Evolutionary conservation across 306 rosid genomes (phyloP), one percentile per base, ranked within the genome.

Genomic region (Pterocarpus macrocarpus): DNA sequence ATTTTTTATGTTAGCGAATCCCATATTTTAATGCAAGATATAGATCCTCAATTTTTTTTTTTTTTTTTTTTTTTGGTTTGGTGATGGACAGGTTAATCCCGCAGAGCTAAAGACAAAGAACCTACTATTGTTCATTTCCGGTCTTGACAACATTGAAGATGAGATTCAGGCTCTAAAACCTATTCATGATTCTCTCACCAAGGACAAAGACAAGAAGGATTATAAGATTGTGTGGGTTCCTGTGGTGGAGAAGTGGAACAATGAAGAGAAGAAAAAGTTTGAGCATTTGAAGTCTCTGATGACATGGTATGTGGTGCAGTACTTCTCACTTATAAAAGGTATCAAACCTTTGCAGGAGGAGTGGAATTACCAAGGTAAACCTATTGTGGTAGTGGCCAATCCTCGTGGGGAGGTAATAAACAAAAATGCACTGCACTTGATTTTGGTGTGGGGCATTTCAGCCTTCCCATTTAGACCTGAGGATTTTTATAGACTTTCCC

Each of bases 361-460:
- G 8, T 87, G 83, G 87, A 32, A 73, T 13, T 87, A 79, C 62
- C 69, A 73, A 36, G 79, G 84, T 11, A 87, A 82, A 74, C 87
- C 87, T 1, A 32, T 55, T 1, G 8, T 82, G 10, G 47, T 43
- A 9, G 47, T 9, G 47, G 47, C 8, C 8, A 9, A 43, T 43
- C 9, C 47, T 43, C 47, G 85, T 85, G 89, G 90, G 4, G 35
- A 77, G 52, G 79, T 89, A 0, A 73, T 63, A 38, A 47, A 84
- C 43, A 1, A 22, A 4, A 79, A 89, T 70, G 92, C 90, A 5
- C 1, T 89, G 49, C 83, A 73, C 67, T 16, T 86, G 43, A 82
- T 89, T 32, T 64, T 33, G 10, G 52, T 80, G 3, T 82, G 81
- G 82, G 80, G 76, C 30, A 56, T 11, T 0, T 36, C 45, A 16